These are phyloP conservation scores for Solanum chmielewskii DNA, from an alignment of 257 asterid species.

Conservation along the genomic window DNA sequence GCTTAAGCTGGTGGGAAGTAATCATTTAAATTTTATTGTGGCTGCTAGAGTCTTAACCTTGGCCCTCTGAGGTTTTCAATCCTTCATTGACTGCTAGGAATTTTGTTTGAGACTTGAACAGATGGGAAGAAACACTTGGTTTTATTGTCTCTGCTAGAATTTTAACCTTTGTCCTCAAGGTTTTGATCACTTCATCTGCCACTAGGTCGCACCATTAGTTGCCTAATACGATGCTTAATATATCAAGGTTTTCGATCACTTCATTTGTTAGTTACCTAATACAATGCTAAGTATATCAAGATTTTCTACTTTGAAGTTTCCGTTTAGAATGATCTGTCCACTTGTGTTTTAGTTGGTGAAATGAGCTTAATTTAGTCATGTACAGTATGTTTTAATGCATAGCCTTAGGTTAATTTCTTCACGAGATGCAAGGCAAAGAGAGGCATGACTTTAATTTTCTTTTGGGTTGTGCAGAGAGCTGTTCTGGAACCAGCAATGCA, in stretches of 20 bases:
- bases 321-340: background rate
- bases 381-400: background rate
- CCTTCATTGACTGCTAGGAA: background rate
- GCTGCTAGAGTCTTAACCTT: background rate
- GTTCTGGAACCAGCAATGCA: slow-evolving; percentile 93
- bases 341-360: background rate
- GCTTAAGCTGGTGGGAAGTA: background rate
- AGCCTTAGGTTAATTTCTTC: background rate
- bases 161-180: background rate
- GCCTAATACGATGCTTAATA: background rate
- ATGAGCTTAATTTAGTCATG: background rate
- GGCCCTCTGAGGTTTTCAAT: background rate
- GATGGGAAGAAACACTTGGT: background rate
- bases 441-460: background rate
- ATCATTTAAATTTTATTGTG: background rate
- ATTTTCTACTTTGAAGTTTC: background rate
- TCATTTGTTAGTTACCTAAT: background rate
- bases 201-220: background rate
- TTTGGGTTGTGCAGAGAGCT: slow-evolving; percentile 47
- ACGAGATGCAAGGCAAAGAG: background rate
- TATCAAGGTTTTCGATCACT: background rate
- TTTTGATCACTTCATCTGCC: background rate
- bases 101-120: background rate
- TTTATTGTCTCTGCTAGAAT: background rate
- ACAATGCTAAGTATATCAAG: background rate